phyloP scores from a whole-genome alignment of 108 stramenopile species.

The Aurantiochytrium sp. region DNA sequence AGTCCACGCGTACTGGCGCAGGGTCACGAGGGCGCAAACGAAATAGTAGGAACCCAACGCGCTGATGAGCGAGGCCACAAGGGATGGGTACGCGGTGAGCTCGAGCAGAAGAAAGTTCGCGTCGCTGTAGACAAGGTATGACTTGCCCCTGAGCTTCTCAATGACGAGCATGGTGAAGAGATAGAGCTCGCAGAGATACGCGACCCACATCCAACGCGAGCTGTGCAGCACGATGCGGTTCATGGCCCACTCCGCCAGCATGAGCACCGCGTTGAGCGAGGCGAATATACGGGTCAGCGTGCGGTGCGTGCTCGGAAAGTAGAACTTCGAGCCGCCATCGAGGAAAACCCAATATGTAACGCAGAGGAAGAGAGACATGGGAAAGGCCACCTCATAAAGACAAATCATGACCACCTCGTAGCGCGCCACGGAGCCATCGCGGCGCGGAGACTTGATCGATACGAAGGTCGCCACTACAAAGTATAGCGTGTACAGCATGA shows the following conservation, averaged over 20 bases:
- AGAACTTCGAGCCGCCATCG: neutral
- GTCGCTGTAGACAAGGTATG: neutral
- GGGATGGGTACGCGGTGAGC: neutral
- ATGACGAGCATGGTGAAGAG: neutral
- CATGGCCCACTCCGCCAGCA: neutral
- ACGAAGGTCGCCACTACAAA: neutral
- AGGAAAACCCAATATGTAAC: neutral
- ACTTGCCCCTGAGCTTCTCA: neutral
- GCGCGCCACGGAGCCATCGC: neutral
- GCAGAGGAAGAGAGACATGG: neutral
- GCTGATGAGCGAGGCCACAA: neutral
- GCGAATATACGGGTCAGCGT: neutral
- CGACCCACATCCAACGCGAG: constrained; percentile 13
- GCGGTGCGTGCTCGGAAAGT: neutral
- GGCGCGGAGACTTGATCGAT: neutral
- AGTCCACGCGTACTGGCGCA: neutral
- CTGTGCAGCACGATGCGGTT: constrained; percentile 19
- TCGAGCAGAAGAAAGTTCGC: neutral
- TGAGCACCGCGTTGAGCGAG: neutral
- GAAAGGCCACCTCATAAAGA: neutral
- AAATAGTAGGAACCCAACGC: neutral
- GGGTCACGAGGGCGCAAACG: neutral
- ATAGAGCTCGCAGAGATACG: neutral
- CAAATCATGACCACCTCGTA: neutral
- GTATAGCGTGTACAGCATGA: neutral